Conservation (phyloP, 2,329 filamentous ascomycete genomes). For the Talaromyces verruculosus region DNA sequence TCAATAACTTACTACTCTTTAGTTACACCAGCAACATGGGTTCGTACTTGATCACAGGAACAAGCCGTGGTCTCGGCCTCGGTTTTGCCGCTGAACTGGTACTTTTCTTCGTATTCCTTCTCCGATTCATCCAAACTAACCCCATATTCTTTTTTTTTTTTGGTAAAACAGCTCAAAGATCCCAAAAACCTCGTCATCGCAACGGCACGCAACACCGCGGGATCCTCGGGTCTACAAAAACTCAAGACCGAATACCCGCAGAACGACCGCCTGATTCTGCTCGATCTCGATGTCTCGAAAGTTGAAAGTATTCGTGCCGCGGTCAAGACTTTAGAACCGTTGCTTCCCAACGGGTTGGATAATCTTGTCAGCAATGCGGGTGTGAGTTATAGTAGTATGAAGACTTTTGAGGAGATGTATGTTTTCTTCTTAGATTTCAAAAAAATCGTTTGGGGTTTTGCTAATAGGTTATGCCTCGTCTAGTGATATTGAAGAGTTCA, state of each 20-base stretch:
- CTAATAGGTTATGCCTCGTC: neutral
- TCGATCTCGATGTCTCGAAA: conserved; percentile 12
- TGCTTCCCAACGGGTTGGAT: conserved; percentile 9
- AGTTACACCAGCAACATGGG: conserved; percentile 2
- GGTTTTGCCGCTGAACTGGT: conserved; percentile 11
- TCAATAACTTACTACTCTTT: no score
- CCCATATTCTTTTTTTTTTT: no score
- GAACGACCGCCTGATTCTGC: neutral
- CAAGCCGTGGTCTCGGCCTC: conserved; percentile 14
- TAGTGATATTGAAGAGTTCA: conserved; percentile 12
- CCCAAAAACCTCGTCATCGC: conserved; percentile 14
- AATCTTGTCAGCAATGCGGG: conserved; percentile 6
- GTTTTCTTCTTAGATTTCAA: neutral
- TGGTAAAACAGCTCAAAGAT: neutral
- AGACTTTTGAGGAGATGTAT: conserved; percentile 5
- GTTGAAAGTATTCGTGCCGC: conserved; percentile 6
- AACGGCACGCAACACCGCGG: conserved; percentile 5
- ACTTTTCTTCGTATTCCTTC: neutral
- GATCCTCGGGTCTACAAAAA: neutral
- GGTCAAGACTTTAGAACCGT: neutral
- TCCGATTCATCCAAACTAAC: neutral
- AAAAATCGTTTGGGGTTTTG: no score
- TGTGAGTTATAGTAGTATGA: neutral
- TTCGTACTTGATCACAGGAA: conserved; percentile 16
- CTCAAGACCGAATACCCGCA: neutral